Conservation (phyloP, 805 yeast species). For the Saccharomyces cerevisiae region DNA sequence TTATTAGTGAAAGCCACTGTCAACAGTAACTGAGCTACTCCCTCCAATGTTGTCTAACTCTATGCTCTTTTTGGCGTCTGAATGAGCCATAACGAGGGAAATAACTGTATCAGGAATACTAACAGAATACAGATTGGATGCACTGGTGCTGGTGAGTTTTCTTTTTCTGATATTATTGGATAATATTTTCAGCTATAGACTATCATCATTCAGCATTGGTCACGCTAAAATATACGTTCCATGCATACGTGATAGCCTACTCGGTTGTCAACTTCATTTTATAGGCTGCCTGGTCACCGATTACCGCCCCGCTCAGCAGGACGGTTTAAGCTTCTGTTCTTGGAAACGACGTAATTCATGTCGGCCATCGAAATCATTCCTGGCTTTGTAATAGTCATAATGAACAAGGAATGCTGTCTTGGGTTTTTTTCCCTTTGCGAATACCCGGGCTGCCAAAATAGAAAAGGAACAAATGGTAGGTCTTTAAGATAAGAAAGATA, state of each 20-base stretch:
- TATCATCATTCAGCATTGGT: neutral
- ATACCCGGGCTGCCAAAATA: neutral
- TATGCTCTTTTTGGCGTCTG: too few relatives aligned
- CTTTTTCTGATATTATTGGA: neutral
- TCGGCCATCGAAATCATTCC: neutral
- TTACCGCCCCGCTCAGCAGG: neutral
- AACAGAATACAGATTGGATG: too few relatives aligned
- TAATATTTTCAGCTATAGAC: neutral
- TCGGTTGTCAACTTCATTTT: neutral
- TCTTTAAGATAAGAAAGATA: neutral
- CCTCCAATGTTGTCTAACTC: too few relatives aligned
- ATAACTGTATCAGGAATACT: too few relatives aligned
- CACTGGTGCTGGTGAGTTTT: too few relatives aligned
- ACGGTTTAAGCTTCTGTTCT: neutral
- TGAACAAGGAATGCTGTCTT: neutral
- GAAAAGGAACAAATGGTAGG: neutral
- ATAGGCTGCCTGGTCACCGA: neutral
- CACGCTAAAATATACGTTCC: neutral
- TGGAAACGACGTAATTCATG: neutral
- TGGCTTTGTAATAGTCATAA: too few relatives aligned
- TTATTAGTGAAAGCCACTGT: too few relatives aligned
- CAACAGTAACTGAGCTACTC: too few relatives aligned
- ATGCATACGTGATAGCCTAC: neutral
- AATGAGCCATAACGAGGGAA: too few relatives aligned
- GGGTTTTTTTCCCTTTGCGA: neutral